Evolutionary conservation across 371 early-diverging fungal species (phyloP).

Genomic region (Rhizomucor pusillus): DNA sequence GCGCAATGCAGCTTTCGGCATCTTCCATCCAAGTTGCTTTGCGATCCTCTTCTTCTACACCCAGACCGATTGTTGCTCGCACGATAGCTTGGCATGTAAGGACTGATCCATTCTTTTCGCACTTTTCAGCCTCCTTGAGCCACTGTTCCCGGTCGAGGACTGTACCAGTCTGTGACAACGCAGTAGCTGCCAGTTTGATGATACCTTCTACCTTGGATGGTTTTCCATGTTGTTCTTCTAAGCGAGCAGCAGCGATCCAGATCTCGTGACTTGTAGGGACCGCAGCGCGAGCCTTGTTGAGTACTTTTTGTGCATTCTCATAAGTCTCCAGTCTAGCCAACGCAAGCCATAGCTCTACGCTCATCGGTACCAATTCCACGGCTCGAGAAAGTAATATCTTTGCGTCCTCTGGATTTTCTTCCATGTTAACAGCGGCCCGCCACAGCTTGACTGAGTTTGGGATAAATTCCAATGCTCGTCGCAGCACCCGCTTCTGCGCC

Average conservation of each 20-base stretch:
- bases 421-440: conserved; percentile 89
- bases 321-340: conserved; percentile 89
- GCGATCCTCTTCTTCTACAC: conserved; percentile 80
- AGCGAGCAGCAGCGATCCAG: conserved; percentile 93
- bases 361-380: conserved; percentile 87
- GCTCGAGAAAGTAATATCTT: conserved; percentile 88
- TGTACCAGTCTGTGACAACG: conserved; percentile 66
- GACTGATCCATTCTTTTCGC: conserved; percentile 80
- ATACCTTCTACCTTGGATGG: conserved; percentile 66
- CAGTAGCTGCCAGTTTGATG: conserved; percentile 68
- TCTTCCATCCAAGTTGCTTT: conserved; percentile 88
- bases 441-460: conserved; percentile 91
- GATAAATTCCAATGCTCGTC: conserved; percentile 92
- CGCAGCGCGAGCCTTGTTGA: conserved; percentile 85
- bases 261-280: conserved; percentile 91
- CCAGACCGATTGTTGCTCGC: conserved; percentile 73
- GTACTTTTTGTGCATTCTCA: conserved; percentile 85
- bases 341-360: conserved; percentile 94
- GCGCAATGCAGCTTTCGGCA: conserved; percentile 73
- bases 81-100: conserved; percentile 85
- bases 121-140: conserved; percentile 85
- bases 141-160: conserved; percentile 86
- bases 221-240: conserved; percentile 86
- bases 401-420: conserved; percentile 92
- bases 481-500: conserved; percentile 81